Evolutionary conservation across 306 rosid species (phyloP).

Genomic region (Cicer yamashitae): DNA sequence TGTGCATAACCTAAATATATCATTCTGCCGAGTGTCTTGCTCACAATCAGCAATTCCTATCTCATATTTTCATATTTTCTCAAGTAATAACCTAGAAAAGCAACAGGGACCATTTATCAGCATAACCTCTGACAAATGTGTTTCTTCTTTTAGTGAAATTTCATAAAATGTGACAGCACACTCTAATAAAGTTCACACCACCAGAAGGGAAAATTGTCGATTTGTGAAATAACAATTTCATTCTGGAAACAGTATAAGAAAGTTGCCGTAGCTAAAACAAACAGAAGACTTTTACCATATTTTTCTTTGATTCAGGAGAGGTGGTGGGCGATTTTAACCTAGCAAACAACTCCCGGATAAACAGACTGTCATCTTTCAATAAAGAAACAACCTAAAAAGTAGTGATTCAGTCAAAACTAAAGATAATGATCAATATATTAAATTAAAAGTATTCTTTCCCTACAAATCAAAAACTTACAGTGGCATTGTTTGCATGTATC

Average conservation of each 20-base stretch:
- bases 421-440: conserved; percentile 28
- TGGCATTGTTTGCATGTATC: conserved; percentile 79
- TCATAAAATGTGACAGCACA: conserved; percentile 46
- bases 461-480: conserved; percentile 57
- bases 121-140: conserved; percentile 46
- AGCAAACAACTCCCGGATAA: conserved; percentile 88
- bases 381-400: conserved; percentile 78
- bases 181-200: conserved; percentile 40
- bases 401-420: conserved; percentile 39
- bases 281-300: conserved; percentile 61
- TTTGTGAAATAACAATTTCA: conserved; percentile 33
- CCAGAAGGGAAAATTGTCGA: conserved; percentile 31
- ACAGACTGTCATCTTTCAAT: conserved; percentile 83
- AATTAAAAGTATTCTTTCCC: conserved; percentile 18
- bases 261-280: conserved; percentile 26
- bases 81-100: conserved; percentile 43
- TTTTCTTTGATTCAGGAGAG: conserved; percentile 74
- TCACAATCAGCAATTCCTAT: not conserved
- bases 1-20: not conserved
- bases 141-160: conserved; percentile 44
- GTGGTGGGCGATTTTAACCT: conserved; percentile 71
- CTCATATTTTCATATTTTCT: not conserved
- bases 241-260: conserved; percentile 1
- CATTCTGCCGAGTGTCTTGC: not conserved
- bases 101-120: conserved; percentile 44